Evolutionary conservation across 768 basidiomycete species (phyloP).

Genomic region (Fomitopsis pulvina): DNA sequence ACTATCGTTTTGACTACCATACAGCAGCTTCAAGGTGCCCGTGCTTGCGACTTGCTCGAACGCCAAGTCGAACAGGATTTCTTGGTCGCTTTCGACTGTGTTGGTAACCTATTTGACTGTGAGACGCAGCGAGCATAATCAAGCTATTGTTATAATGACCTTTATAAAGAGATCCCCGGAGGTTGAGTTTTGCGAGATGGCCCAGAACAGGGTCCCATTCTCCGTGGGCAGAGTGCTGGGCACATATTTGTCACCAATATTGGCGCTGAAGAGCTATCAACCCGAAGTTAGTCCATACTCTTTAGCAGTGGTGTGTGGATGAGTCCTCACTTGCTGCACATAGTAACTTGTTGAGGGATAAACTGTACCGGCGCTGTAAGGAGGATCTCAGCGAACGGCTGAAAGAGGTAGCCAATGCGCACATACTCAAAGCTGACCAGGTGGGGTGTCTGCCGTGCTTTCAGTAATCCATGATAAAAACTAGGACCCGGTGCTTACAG

Average conservation of each 20-base stretch:
- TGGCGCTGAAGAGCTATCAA: constrained; percentile 58
- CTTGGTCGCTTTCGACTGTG: constrained; percentile 32
- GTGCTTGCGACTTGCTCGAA: constrained; percentile 38
- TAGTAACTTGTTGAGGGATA: constrained; percentile 60
- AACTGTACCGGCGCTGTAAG: constrained; percentile 41
- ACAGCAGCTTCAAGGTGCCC: constrained; percentile 44
- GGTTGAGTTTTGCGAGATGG: constrained; percentile 33
- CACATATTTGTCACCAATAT: constrained; percentile 56
- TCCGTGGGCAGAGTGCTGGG: constrained; percentile 51
- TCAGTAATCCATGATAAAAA: no score
- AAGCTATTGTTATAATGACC: constrained; percentile 25
- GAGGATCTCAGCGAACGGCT: not conserved
- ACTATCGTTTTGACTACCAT: constrained; percentile 42
- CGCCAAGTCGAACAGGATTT: constrained; percentile 47
- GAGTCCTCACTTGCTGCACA: constrained; percentile 43
- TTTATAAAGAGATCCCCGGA: constrained; percentile 50
- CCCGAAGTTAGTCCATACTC: not conserved
- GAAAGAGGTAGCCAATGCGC: not conserved
- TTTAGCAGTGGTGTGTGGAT: not conserved
- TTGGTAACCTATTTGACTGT: constrained; percentile 46
- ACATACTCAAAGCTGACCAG: constrained; percentile 56
- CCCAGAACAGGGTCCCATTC: constrained; percentile 54
- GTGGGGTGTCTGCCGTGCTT: constrained; percentile 42
- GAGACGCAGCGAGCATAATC: not conserved
- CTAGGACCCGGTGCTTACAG: constrained; percentile 33